These are phyloP conservation scores for Meripilus lineatus DNA, from an alignment of 1,284 basidiomycete species.

Conservation along the genomic window DNA sequence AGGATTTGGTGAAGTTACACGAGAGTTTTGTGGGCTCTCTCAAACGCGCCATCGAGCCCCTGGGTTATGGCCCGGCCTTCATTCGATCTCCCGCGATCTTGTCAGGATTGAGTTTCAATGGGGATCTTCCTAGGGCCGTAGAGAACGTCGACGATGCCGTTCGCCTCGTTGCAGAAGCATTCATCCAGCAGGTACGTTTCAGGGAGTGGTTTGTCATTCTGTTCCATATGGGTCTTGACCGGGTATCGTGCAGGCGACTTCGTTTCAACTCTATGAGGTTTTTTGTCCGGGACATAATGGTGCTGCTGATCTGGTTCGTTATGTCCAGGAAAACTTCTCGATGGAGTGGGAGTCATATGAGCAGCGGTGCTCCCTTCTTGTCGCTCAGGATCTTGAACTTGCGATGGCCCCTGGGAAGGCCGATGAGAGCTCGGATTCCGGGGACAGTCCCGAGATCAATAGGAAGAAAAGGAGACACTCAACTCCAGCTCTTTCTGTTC, in stretches of 20 bases:
- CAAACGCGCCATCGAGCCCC: constrained; percentile 46
- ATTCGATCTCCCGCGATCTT: no score
- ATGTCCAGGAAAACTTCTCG: constrained; percentile 52
- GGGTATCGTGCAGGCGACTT: constrained; percentile 49
- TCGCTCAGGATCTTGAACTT: constrained; percentile 16
- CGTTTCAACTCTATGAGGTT: constrained; percentile 73
- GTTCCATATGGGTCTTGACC: constrained; percentile 8
- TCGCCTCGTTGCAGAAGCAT: constrained; percentile 20
- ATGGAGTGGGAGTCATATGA: constrained; percentile 82
- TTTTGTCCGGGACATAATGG: constrained; percentile 85
- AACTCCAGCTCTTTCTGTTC: constrained; percentile 1
- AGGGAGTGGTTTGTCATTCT: neutral
- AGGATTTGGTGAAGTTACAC: constrained; percentile 71
- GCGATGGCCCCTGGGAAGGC: neutral
- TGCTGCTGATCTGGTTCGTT: constrained; percentile 68
- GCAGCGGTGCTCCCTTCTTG: constrained; percentile 44
- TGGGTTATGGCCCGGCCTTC: constrained; percentile 33
- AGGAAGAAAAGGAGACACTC: constrained; percentile 12
- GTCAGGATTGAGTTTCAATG: no score
- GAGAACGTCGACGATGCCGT: constrained; percentile 22
- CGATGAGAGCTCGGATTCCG: neutral
- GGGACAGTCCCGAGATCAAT: neutral
- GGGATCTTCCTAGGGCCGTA: no score
- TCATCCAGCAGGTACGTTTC: constrained; percentile 22
- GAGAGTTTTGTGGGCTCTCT: constrained; percentile 64